These are phyloP conservation scores for Hypericum androsaemum DNA, from an alignment of 345 rosid genomes.

Conservation along the genomic window DNA sequence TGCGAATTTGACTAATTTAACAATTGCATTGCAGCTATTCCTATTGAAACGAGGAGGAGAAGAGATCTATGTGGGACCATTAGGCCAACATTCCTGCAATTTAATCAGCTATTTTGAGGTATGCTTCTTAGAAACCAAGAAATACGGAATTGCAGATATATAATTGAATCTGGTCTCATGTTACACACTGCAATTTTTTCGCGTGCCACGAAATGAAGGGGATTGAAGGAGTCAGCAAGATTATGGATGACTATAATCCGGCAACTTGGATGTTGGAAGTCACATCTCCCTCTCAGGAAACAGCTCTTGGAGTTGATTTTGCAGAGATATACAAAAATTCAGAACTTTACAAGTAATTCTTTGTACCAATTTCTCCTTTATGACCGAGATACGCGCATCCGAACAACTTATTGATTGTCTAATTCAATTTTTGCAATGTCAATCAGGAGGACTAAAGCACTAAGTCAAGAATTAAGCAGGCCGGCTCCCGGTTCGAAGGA, in stretches of 20 bases:
- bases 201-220: not conserved
- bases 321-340: not conserved
- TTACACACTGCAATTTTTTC: not conserved
- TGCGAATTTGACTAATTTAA: not conserved
- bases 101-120: slow-evolving; percentile 3
- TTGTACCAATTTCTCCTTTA: no score
- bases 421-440: not conserved
- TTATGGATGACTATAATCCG: not conserved
- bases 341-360: not conserved
- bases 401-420: not conserved
- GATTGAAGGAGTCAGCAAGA: not conserved
- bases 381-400: not conserved
- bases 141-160: not conserved
- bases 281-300: not conserved
- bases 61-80: slow-evolving; percentile 5
- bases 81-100: not conserved
- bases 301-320: slow-evolving; percentile 1
- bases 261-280: slow-evolving; percentile 5
- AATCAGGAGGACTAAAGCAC: not conserved
- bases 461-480: not conserved
- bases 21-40: not conserved
- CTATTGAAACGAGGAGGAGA: slow-evolving; percentile 3
- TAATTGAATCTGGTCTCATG: not conserved
- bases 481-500: not conserved
- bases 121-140: not conserved